A percentile compares a stretch with the other conserved stretches of the same genome.
Conservation (phyloP, 768 basidiomycete species). For the Leccinum uliginosum region DNA sequence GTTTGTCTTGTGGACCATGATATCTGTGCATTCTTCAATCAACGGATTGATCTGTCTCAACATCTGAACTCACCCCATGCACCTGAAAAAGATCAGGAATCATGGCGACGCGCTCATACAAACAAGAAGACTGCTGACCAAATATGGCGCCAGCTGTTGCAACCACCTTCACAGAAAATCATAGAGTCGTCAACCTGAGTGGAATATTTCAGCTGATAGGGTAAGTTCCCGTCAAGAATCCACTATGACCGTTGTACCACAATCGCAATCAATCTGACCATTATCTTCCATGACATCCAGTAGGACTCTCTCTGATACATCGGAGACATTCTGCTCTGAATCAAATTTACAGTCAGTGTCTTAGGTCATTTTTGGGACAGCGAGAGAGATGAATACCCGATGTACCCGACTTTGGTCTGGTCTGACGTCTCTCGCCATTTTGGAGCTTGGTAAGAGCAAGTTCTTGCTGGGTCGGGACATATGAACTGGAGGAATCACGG, state of each 20-base stretch:
- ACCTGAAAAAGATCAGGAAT: slow-evolving; percentile 21
- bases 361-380: slow-evolving; percentile 5
- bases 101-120: neutral
- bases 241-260: slow-evolving; percentile 48
- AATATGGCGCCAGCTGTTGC: slow-evolving; percentile 68
- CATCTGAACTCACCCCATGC: slow-evolving; percentile 34
- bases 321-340: slow-evolving; percentile 1
- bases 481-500: slow-evolving; percentile 13
- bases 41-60: neutral
- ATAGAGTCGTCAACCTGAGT: slow-evolving; percentile 51
- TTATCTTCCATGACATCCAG: slow-evolving; percentile 26
- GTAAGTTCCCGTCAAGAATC: neutral
- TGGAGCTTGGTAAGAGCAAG: slow-evolving; percentile 12
- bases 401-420: slow-evolving; percentile 41
- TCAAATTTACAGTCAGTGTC: slow-evolving; percentile 33
- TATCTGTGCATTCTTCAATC: slow-evolving; percentile 39
- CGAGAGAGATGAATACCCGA: slow-evolving; percentile 33
- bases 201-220: neutral
- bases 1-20: slow-evolving; percentile 53
- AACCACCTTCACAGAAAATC: slow-evolving; percentile 69
- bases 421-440: slow-evolving; percentile 6
- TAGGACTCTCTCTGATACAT: neutral
- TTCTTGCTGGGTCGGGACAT: slow-evolving; percentile 21
- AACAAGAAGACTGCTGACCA: slow-evolving; percentile 45
- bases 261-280: slow-evolving; percentile 60